Evolutionary conservation across 129 eudicot genomes (phyloP).

Genomic region (Chrysanthemum lavandulifolium): DNA sequence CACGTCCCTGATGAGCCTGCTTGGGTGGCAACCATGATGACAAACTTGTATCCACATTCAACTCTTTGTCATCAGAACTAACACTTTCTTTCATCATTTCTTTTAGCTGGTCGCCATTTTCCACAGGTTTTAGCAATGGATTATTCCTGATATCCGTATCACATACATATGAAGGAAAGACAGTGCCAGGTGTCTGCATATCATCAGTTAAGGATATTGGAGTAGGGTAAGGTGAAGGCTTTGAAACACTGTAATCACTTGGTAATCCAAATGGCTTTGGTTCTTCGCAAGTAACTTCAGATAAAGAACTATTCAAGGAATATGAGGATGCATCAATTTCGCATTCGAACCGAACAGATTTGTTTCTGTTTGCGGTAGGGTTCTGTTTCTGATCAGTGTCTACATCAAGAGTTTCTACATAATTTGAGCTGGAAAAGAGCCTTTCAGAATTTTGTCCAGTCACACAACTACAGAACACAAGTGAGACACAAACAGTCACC

Average conservation of each 20-base stretch:
- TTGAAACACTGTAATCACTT: conserved; percentile 36
- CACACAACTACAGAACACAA: conserved; percentile 40
- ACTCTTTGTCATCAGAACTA: conserved; percentile 25
- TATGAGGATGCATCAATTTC: conserved; percentile 40
- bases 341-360: conserved; percentile 51
- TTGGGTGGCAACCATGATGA: conserved; percentile 64
- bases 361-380: conserved; percentile 35
- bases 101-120: conserved; percentile 40
- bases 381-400: conserved; percentile 20
- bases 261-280: conserved; percentile 31
- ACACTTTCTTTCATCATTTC: conserved; percentile 40
- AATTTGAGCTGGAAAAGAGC: conserved; percentile 29
- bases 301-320: conserved; percentile 42
- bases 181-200: conserved; percentile 94
- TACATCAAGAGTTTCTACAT: neutral
- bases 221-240: conserved; percentile 77
- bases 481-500: conserved; percentile 8
- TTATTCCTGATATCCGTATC: conserved; percentile 39
- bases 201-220: conserved; percentile 62
- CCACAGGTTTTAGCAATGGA: conserved; percentile 52
- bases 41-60: conserved; percentile 54
- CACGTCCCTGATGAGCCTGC: conserved; percentile 28
- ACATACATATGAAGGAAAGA: conserved; percentile 47
- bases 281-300: conserved; percentile 38
- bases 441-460: conserved; percentile 34